Evolutionary conservation across 176 grass and related monocot genomes (phyloP), one percentile per base, ranked within the genome.

Genomic region (Zoysia pacifica): DNA sequence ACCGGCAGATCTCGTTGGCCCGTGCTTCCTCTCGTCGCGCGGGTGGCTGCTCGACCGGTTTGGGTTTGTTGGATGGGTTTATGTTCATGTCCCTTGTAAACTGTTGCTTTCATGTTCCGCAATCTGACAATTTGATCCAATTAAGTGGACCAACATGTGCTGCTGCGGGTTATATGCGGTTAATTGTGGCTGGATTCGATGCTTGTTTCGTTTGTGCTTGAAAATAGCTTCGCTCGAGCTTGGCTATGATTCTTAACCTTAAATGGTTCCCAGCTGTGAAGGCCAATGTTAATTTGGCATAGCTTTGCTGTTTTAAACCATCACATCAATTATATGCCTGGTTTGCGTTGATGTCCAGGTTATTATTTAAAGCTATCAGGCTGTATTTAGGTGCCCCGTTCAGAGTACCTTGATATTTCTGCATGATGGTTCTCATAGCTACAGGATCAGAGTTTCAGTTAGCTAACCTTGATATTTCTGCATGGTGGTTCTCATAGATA

Each of bases 81-180:
- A 0, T 56, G 56, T 65, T 12, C 0, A 42, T 42, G 2, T 42
- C n/a, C 56, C n/a, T 50, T 80, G 47, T 88, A 69, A 72, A 85
- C 6, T 47, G 14, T 13, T 47, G 19, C 44, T 4, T 48, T 18
- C 9, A 35, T 39, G 59, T 62, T 62, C 10, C 62, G 39, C 15
- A 3, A 55, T 84, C 45, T 6, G 50, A 47, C 62, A 88, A 28
- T 69, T 9, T 69, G 39, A 5, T 39, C 61, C 0, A 16, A 44
- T 67, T 55, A 45, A 45, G 13, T 62, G 44, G 4, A 67, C 28
- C 45, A 7, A 73, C 11, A 79, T 67, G 55, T 78, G 12, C 13
- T 53, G 20, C 14, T 59, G 38, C 35, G 65, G 4, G 4, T 16
- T 55, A 13, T 68, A 12, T 82, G 42, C 36, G 37, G 13, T 51